phyloP scores from a whole-genome alignment of 257 asterid genomes.

The Capsicum rhomboideum region DNA sequence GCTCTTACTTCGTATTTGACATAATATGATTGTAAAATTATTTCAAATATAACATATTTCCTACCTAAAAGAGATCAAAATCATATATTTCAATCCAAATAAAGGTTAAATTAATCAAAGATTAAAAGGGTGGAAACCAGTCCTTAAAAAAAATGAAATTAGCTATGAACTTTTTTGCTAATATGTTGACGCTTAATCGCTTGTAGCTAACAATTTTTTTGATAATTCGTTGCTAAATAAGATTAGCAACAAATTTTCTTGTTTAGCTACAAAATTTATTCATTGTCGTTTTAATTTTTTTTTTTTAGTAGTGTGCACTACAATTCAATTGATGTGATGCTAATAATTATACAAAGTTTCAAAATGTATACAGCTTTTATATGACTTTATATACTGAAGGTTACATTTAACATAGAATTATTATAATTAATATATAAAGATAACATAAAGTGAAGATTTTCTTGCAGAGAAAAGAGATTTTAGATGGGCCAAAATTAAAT shows the following conservation, averaged over 20 bases:
- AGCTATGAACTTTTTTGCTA: background rate
- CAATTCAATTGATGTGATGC: background rate
- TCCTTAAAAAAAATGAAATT: background rate
- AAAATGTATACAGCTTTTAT: background rate
- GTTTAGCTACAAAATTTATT: background rate
- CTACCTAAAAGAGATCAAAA: background rate
- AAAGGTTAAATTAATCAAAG: background rate
- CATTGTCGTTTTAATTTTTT: background rate
- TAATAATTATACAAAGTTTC: background rate
- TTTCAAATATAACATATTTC: background rate
- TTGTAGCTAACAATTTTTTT: background rate
- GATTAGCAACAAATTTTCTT: background rate
- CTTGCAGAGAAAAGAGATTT: background rate
- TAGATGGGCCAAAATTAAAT: background rate
- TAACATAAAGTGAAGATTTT: background rate
- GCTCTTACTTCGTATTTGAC: background rate
- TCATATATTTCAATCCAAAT: background rate
- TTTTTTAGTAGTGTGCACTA: background rate
- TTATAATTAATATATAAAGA: background rate
- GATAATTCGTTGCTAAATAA: background rate
- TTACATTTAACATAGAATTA: background rate
- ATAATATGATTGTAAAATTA: background rate
- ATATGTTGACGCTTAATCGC: background rate
- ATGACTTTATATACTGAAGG: conserved; percentile 1
- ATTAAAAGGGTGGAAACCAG: background rate